Percentiles rank a stretch among this genome's conserved stretches.
phyloP scores from a whole-genome alignment of 2,329 filamentous ascomycete genomes.

The Thelonectria rubi region DNA sequence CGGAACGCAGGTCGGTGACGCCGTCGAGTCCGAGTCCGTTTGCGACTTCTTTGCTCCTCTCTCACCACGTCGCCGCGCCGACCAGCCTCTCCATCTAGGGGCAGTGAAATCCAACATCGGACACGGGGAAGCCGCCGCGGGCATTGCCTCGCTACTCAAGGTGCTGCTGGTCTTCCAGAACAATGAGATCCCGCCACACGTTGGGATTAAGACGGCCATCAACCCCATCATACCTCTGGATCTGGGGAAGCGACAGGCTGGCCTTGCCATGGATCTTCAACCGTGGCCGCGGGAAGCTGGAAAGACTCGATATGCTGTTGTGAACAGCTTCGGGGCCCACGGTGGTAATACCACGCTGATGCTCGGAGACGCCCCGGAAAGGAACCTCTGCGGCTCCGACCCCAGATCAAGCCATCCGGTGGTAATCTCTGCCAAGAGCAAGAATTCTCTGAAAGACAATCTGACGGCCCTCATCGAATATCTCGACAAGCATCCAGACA shows the following conservation, averaged over 20 bases:
- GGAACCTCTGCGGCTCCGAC: slow-evolving; percentile 50
- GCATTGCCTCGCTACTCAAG: slow-evolving; percentile 64
- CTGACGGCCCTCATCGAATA: slow-evolving; percentile 48
- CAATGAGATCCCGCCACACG: slow-evolving; percentile 59
- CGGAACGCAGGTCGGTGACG: slow-evolving; percentile 87
- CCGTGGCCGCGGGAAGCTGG: slow-evolving; percentile 51
- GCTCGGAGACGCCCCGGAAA: slow-evolving; percentile 62
- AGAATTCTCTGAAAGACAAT: slow-evolving; percentile 40
- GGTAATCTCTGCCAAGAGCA: slow-evolving; percentile 20
- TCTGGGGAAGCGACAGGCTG: slow-evolving; percentile 48
- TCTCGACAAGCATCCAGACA: slow-evolving; percentile 50
- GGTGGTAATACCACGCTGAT: slow-evolving; percentile 76
- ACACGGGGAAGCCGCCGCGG: slow-evolving; percentile 70
- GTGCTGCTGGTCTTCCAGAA: slow-evolving; percentile 54
- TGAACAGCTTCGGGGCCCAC: slow-evolving; percentile 77
- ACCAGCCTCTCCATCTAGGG: slow-evolving; percentile 67
- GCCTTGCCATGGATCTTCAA: slow-evolving; percentile 63
- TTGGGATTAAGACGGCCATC: slow-evolving; percentile 60
- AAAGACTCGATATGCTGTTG: slow-evolving; percentile 58
- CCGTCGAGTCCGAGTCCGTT: slow-evolving; percentile 83
- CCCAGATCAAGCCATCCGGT: slow-evolving; percentile 43
- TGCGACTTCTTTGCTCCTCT: slow-evolving; percentile 63
- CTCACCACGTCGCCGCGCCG: slow-evolving; percentile 34
- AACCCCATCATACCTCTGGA: slow-evolving; percentile 56
- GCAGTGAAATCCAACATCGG: slow-evolving; percentile 73